Evolutionary conservation across 2,329 filamentous ascomycete genomes (phyloP).

Genomic region (Pyricularia pennisetigena): DNA sequence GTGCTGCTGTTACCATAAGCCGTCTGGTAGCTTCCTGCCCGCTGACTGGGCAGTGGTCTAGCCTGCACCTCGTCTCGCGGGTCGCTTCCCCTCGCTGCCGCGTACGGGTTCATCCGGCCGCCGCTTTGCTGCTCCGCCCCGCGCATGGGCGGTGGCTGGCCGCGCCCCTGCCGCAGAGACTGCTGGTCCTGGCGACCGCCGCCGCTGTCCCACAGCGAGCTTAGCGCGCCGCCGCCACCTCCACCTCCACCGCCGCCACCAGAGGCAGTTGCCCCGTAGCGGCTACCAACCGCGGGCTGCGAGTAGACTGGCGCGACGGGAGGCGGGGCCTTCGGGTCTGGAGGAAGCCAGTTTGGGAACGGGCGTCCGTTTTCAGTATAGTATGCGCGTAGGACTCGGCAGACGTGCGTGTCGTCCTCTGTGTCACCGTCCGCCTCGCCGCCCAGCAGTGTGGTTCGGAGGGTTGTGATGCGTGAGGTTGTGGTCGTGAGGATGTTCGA

Average conservation of each 20-base stretch:
- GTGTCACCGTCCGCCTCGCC: conserved; percentile 60
- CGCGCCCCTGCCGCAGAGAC: conserved; percentile 34
- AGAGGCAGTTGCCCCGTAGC: conserved; percentile 32
- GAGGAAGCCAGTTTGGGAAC: conserved; percentile 80
- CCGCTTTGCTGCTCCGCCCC: conserved; percentile 14
- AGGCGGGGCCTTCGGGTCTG: conserved; percentile 69
- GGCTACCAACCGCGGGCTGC: conserved; percentile 37
- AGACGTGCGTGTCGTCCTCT: conserved; percentile 90
- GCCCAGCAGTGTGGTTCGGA: conserved; percentile 59
- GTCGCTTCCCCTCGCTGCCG: conserved; percentile 11
- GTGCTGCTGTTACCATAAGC: conserved; percentile 22
- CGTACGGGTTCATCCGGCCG: conserved; percentile 21
- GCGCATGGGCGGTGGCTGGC: conserved; percentile 20
- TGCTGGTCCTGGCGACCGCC: conserved; percentile 25
- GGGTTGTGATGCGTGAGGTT: conserved; percentile 54
- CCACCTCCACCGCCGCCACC: not conserved
- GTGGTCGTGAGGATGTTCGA: conserved; percentile 60
- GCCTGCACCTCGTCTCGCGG: conserved; percentile 30
- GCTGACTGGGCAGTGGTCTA: conserved; percentile 61
- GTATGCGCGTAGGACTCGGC: conserved; percentile 84
- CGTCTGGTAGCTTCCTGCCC: conserved; percentile 65
- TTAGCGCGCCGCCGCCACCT: conserved; percentile 29
- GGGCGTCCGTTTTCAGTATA: conserved; percentile 79
- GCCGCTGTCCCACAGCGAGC: conserved; percentile 47
- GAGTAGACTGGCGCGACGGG: conserved; percentile 43